Conservation (phyloP, 495 filamentous ascomycete species). For the Jackrogersella multiformis region DNA sequence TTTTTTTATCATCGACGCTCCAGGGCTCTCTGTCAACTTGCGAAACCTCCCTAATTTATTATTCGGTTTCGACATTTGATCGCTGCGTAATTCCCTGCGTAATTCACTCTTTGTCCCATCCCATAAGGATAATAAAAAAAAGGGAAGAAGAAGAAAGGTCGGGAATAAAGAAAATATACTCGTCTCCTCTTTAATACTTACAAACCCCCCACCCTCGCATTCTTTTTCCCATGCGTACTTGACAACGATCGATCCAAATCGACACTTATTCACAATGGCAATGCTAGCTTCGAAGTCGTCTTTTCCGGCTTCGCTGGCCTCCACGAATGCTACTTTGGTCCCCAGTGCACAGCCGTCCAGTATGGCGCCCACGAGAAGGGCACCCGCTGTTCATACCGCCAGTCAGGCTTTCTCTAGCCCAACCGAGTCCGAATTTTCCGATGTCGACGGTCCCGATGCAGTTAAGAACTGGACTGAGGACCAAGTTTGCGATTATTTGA, state of each 20-base stretch:
- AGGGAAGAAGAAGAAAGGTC: not conserved
- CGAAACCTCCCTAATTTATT: constrained; percentile 37
- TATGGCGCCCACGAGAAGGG: constrained; percentile 64
- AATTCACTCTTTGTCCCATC: constrained; percentile 31
- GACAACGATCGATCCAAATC: constrained; percentile 7
- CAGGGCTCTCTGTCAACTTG: constrained; percentile 23
- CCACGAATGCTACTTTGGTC: constrained; percentile 63
- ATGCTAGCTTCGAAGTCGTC: constrained; percentile 88
- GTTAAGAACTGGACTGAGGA: constrained; percentile 88
- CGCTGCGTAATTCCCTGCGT: constrained; percentile 12
- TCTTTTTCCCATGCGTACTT: constrained; percentile 39
- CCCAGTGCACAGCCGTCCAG: constrained; percentile 59
- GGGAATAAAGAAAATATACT: constrained; percentile 16
- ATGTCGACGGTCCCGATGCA: constrained; percentile 64
- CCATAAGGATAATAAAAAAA: constrained; percentile 1
- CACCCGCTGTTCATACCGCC: constrained; percentile 63
- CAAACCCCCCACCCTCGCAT: constrained; percentile 10
- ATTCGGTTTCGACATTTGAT: constrained; percentile 20
- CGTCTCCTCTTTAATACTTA: constrained; percentile 2
- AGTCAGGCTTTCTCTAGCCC: constrained; percentile 81
- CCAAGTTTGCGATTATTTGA: constrained; percentile 87
- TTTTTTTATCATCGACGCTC: constrained; percentile 24
- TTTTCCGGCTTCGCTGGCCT: constrained; percentile 71
- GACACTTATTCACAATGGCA: constrained; percentile 64
- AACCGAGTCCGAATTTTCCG: constrained; percentile 96